Base-by-base conservation (phyloP, 2,329 filamentous ascomycete genomes). In the Verticillium zaregamsianum region DNA sequence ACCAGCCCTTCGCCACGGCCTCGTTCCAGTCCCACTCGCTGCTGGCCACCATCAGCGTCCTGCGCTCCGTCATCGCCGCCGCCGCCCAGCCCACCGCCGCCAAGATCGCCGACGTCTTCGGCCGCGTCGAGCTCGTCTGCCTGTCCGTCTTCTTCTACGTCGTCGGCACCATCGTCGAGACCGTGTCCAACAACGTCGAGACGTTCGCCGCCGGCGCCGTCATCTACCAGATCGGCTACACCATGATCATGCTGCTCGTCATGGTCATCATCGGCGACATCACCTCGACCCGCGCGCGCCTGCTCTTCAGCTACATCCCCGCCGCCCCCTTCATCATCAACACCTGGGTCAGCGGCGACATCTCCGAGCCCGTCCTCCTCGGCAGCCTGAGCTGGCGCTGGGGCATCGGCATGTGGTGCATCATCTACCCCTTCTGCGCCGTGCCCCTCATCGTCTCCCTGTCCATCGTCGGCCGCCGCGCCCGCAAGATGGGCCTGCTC, bases 181-280 rank as follows among this genome's bases (percentile, higher is more conserved):
- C 86, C 11, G 72, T 74, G 2, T 74, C 84, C 0, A 74, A 70
- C 54, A 76, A 78, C 58, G 75, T 88, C 9, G 69, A 79, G 40
- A 73, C 77, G 1, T 89, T 87, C 62, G 78, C 79, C 20, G 85
- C 79, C 4, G 87, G 86, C 31, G 82, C 83, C 37, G 77, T 88
- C 49, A 71, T 88, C 40, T 88, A 88, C 71, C 85, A 82, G 77
- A 77, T 89, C 49, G 87, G 87, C 57, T 89, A 87, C 69, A 89
- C 87, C 12, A 80, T 80, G 66, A 77, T 88, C 31, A 77, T 87
- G 20, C 74, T 90, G 14, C 77, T 90, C 1, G 78, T 89, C 25
- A 86, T 90, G 71, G 84, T 90, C 67, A 80, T 90, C 63, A 77
- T 90, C 55, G 86, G 81, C 55, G 87, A 90, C 66, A 79, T 86